These are phyloP conservation scores for Medicago lupulina DNA, from an alignment of 306 rosid species.

Conservation along the genomic window DNA sequence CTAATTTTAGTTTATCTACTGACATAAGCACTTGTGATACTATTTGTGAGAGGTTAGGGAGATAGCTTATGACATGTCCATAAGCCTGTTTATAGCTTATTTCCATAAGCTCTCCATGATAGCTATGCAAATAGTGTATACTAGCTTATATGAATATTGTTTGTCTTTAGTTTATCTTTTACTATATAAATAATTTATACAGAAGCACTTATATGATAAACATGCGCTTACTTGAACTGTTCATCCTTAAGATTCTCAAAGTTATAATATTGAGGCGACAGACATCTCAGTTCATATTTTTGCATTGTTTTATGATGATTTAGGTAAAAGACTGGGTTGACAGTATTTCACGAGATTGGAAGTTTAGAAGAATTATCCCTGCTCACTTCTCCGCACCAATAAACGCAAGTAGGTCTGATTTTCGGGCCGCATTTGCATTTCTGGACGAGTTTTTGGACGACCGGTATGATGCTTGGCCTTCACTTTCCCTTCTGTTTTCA, in stretches of 20 bases:
- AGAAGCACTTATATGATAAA: background rate
- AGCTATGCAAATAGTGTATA: background rate
- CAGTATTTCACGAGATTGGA: constrained; percentile 77
- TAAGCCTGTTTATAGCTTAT: background rate
- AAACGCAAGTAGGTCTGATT: constrained; percentile 73
- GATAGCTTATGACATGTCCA: background rate
- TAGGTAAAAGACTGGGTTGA: constrained; percentile 97
- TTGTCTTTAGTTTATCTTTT: background rate
- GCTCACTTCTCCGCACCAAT: constrained; percentile 93
- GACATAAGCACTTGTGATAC: background rate
- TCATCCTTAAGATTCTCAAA: no score
- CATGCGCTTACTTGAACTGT: no score
- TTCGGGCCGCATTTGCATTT: constrained; percentile 83
- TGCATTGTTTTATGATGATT: constrained; percentile 28
- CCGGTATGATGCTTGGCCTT: constrained; percentile 55
- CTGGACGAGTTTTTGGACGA: constrained; percentile 79
- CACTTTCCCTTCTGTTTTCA: constrained; percentile 71
- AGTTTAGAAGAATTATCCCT: constrained; percentile 85
- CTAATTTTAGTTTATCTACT: background rate
- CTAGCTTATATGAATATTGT: background rate
- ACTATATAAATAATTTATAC: no score
- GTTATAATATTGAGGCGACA: background rate
- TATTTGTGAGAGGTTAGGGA: background rate
- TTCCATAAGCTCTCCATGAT: background rate
- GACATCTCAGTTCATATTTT: background rate